These are phyloP conservation scores for Vachellia collinsii DNA, from an alignment of 306 rosid genomes.

Conservation along the genomic window DNA sequence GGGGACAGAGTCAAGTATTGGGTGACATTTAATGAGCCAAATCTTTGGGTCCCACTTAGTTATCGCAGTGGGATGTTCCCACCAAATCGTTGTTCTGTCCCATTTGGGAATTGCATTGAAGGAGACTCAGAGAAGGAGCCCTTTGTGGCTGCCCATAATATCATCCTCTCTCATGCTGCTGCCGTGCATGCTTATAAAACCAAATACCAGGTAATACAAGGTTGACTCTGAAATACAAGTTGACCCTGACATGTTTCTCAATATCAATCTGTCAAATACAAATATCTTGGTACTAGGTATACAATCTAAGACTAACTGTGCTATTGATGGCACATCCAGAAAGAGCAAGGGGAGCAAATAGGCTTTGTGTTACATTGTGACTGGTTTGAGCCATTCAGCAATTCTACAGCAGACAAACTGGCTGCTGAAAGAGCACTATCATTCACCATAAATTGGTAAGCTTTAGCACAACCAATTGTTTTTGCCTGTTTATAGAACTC, in stretches of 20 bases:
- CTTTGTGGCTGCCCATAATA: conserved; percentile 66
- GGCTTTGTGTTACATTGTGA: conserved; percentile 50
- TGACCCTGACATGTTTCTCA: neutral
- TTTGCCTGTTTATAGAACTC: neutral
- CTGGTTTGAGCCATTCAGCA: conserved; percentile 66
- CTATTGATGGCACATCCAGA: conserved; percentile 45
- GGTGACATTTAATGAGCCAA: conserved; percentile 62
- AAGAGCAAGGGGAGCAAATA: conserved; percentile 64
- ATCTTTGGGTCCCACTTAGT: conserved; percentile 9
- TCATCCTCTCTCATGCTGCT: conserved; percentile 69
- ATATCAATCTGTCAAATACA: neutral
- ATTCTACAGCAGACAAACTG: conserved; percentile 56
- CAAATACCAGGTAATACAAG: conserved; percentile 46
- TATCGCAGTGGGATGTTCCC: neutral
- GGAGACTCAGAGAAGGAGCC: conserved; percentile 79
- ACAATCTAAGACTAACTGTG: neutral
- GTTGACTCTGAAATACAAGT: neutral
- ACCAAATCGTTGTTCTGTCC: conserved; percentile 31
- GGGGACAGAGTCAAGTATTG: conserved; percentile 68
- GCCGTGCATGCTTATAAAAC: conserved; percentile 63
- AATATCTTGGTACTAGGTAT: neutral
- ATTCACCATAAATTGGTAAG: conserved; percentile 59
- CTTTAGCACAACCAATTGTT: neutral
- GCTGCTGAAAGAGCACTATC: conserved; percentile 69
- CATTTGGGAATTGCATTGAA: conserved; percentile 57